Evolutionary conservation across 78 protist genomes (phyloP).

Genomic region (Bodo saltans): DNA sequence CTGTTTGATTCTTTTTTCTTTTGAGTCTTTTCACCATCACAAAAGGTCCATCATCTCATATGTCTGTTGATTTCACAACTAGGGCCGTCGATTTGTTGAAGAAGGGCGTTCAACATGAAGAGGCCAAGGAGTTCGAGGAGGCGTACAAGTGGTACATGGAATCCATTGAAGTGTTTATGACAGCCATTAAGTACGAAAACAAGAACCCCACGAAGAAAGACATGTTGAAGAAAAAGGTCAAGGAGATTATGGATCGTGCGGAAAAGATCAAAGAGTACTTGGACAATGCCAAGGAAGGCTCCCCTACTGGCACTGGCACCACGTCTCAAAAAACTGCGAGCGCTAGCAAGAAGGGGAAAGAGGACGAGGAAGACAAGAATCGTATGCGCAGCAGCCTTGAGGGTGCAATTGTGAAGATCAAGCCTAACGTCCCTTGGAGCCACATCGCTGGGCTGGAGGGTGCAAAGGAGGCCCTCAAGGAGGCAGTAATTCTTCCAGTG

Average conservation of each 20-base stretch:
- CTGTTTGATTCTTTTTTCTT: no score
- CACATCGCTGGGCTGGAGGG: constrained; percentile 94
- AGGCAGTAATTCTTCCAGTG: constrained; percentile 93
- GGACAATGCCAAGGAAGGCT: not conserved
- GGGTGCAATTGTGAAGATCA: constrained; percentile 76
- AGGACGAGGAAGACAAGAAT: constrained; percentile 44
- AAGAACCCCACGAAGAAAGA: constrained; percentile 25
- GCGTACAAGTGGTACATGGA: constrained; percentile 24
- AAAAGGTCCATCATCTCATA: no score
- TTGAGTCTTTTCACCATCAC: no score
- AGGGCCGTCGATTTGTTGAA: constrained; percentile 27
- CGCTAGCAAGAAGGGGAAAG: not conserved
- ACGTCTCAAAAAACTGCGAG: not conserved
- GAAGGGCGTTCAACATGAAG: constrained; percentile 28
- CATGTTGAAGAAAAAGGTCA: constrained; percentile 31
- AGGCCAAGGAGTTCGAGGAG: constrained; percentile 30
- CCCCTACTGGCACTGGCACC: not conserved
- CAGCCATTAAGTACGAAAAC: constrained; percentile 37
- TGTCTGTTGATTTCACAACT: constrained; percentile 32
- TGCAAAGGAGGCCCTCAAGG: constrained; percentile 93
- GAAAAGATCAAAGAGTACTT: constrained; percentile 25
- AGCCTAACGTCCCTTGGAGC: constrained; percentile 94
- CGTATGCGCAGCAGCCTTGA: constrained; percentile 13
- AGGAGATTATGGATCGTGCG: constrained; percentile 25
- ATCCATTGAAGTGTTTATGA: constrained; percentile 35